phyloP scores from a whole-genome alignment of 192 early-diverging fungal species.

The Coemansia umbellata region DNA sequence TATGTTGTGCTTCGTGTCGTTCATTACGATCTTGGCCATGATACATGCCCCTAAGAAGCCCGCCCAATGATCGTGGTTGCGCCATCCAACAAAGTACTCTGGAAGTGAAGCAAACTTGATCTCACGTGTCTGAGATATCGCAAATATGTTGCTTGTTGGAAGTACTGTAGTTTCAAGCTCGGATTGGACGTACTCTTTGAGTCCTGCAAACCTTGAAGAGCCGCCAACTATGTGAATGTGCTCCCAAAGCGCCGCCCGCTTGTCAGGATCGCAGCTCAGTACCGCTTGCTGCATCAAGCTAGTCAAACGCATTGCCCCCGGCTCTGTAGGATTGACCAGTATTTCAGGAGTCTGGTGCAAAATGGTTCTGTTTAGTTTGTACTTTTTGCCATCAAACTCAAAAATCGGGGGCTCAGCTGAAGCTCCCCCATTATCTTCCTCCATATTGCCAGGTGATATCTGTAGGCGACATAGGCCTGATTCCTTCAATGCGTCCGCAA shows the following conservation, averaged over 20 bases:
- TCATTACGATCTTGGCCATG: conserved; percentile 78
- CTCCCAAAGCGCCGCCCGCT: conserved; percentile 80
- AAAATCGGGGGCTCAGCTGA: conserved; percentile 39
- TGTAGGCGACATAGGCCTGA: conserved; percentile 40
- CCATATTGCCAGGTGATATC: not conserved
- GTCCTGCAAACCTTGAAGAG: conserved; percentile 52
- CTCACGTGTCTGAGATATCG: conserved; percentile 81
- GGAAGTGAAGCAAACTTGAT: conserved; percentile 76
- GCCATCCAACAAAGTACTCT: conserved; percentile 81
- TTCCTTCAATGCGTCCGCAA: conserved; percentile 57
- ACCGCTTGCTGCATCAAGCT: conserved; percentile 62
- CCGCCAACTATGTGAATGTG: conserved; percentile 84
- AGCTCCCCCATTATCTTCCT: conserved; percentile 7
- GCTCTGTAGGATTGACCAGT: conserved; percentile 64
- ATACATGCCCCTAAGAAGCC: conserved; percentile 83
- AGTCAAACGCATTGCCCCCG: conserved; percentile 33
- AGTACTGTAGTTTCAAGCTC: conserved; percentile 67
- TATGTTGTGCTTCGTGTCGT: conserved; percentile 64
- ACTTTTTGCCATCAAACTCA: conserved; percentile 61
- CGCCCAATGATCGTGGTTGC: conserved; percentile 63
- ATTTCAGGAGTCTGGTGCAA: conserved; percentile 49
- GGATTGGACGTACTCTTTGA: conserved; percentile 53
- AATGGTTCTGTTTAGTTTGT: conserved; percentile 10
- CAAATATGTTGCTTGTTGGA: conserved; percentile 75
- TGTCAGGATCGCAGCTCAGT: conserved; percentile 66